Evolutionary conservation across 202 grass and related monocot genomes (phyloP).

Genomic region (Panicum hallii): DNA sequence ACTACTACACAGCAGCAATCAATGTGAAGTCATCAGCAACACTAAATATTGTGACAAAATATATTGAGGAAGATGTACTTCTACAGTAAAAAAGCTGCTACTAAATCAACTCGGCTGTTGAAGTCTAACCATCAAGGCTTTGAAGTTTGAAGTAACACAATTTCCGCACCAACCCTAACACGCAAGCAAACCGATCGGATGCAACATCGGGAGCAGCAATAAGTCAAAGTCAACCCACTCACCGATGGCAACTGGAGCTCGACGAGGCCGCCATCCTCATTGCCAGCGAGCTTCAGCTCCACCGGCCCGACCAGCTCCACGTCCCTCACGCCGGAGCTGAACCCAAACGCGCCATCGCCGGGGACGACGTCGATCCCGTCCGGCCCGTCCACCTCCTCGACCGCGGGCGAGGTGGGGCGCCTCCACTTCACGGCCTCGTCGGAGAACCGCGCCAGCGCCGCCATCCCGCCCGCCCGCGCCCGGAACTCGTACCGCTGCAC

Average conservation of each 20-base stretch:
- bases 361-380: constrained; percentile 72
- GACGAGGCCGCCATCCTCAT: constrained; percentile 45
- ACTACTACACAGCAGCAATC: neutral
- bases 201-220: constrained; percentile 31
- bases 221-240: constrained; percentile 55
- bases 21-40: constrained; percentile 4
- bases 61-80: neutral
- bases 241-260: constrained; percentile 77
- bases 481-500: constrained; percentile 75
- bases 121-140: neutral
- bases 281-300: constrained; percentile 58
- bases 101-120: constrained; percentile 11
- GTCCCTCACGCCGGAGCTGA: constrained; percentile 57
- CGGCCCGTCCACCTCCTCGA: constrained; percentile 68
- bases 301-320: constrained; percentile 80
- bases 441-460: constrained; percentile 43
- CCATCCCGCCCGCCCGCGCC: constrained; percentile 47
- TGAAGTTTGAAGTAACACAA: neutral
- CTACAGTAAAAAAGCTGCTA: neutral
- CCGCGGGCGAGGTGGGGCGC: constrained; percentile 30
- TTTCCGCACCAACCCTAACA: neutral
- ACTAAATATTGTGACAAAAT: neutral
- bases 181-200: constrained; percentile 32
- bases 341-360: constrained; percentile 43
- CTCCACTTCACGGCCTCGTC: constrained; percentile 75